These are phyloP conservation scores for Lonicera japonica DNA, from an alignment of 129 eudicot species.

Conservation along the genomic window DNA sequence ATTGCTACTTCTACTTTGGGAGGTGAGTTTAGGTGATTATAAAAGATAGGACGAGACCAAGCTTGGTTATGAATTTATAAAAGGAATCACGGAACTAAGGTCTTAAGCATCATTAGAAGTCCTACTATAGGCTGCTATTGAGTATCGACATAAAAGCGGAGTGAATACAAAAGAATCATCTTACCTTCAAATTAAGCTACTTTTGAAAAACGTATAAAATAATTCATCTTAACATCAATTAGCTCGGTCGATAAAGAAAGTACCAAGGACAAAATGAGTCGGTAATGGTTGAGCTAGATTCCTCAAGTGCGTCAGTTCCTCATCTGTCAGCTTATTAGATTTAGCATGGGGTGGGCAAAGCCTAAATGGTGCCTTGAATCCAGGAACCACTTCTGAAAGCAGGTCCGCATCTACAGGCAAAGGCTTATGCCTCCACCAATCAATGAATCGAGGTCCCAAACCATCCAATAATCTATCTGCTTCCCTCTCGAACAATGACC, in stretches of 20 bases:
- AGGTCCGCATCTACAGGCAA: conserved; percentile 90
- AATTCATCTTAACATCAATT: background rate
- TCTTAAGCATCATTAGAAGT: no score
- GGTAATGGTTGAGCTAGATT: conserved; percentile 76
- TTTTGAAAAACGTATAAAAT: background rate
- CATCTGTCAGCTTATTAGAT: conserved; percentile 55
- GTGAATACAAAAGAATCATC: background rate
- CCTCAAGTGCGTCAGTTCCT: conserved; percentile 84
- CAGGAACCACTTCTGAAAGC: conserved; percentile 78
- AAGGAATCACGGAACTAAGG: background rate
- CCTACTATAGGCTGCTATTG: no score
- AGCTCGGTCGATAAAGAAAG: conserved; percentile 1
- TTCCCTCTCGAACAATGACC: conserved; percentile 84
- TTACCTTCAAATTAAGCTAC: conserved; percentile 1
- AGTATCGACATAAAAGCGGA: no score
- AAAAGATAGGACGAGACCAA: no score
- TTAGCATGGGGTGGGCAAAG: conserved; percentile 54
- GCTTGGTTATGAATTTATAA: no score
- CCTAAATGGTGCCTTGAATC: conserved; percentile 72
- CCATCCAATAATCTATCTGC: conserved; percentile 82
- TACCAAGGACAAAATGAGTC: conserved; percentile 94
- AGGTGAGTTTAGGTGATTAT: no score
- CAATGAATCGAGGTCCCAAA: conserved; percentile 87
- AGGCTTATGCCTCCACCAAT: conserved; percentile 99
- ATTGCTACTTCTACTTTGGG: no score